A percentile compares a stretch with the other conserved stretches of the same genome.
These are phyloP conservation scores for Coniferiporia sulphurascens DNA, from an alignment of 1,284 basidiomycete species.

Conservation along the genomic window DNA sequence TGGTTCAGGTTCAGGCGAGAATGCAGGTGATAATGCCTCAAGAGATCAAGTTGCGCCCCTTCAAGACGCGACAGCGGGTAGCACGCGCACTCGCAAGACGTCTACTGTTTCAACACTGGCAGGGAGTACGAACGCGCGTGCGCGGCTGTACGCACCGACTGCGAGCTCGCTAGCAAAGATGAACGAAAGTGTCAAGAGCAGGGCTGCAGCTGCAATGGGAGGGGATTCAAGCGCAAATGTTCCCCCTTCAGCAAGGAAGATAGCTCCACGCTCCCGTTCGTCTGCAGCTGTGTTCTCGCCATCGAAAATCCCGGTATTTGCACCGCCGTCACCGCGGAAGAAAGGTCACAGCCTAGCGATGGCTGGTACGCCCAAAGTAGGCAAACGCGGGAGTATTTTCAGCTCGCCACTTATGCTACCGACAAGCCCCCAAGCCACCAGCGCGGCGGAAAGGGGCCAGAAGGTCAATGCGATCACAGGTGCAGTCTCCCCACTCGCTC, in stretches of 20 bases:
- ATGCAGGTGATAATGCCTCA: background rate
- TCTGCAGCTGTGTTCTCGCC: constrained; percentile 9
- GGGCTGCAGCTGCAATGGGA: constrained; percentile 3
- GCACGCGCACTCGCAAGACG: constrained; percentile 25
- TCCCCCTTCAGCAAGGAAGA: constrained; percentile 22
- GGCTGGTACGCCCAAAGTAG: background rate
- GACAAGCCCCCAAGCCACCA: background rate
- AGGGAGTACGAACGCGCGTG: constrained; percentile 19
- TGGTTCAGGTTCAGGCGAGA: background rate
- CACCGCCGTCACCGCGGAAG: constrained; percentile 9
- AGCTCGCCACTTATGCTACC: constrained; percentile 14
- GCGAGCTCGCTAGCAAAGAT: constrained; percentile 71
- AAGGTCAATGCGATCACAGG: constrained; percentile 15
- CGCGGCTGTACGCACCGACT: constrained; percentile 57
- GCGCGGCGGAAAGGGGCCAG: constrained; percentile 6
- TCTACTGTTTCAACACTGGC: constrained; percentile 19
- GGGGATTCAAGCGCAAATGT: constrained; percentile 21
- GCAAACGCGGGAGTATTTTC: constrained; percentile 8
- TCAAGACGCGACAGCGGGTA: background rate
- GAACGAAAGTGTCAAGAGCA: constrained; percentile 22
- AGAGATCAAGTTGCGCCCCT: background rate
- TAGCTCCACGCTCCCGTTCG: background rate
- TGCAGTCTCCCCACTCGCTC: background rate
- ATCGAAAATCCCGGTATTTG: constrained; percentile 16
- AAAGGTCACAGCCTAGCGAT: background rate